A percentile compares a stretch with the other conserved stretches of the same genome.
Conservation (phyloP, 2,329 filamentous ascomycete species). For the Uncinocarpus reesii region DNA sequence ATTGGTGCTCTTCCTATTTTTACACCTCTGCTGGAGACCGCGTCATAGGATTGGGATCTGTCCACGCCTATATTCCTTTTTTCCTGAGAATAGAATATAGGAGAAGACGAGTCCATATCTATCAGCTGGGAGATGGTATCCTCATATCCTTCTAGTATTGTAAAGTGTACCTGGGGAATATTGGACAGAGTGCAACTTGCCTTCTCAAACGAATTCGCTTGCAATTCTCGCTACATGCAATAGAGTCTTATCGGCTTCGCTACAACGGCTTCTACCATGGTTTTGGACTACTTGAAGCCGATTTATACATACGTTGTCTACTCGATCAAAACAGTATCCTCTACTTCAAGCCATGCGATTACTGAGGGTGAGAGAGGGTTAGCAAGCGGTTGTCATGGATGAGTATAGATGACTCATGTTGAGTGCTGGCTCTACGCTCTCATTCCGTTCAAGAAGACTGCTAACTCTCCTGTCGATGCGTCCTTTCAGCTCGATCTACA, state of each 20-base stretch:
- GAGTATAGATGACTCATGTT: constrained; percentile 1
- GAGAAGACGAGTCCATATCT: neutral
- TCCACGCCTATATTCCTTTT: too few species aligned
- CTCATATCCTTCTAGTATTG: neutral
- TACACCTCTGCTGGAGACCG: constrained; percentile 3
- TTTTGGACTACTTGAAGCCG: neutral
- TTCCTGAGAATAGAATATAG: neutral
- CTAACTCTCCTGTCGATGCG: neutral
- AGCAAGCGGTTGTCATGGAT: neutral
- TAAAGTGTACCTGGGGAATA: neutral
- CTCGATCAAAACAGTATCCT: neutral
- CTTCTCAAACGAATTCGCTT: neutral
- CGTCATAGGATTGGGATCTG: neutral
- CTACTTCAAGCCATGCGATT: neutral
- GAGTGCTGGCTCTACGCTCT: too few species aligned
- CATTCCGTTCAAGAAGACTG: too few species aligned
- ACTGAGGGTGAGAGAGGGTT: neutral
- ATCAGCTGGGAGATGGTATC: constrained; percentile 6
- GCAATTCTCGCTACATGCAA: too few species aligned
- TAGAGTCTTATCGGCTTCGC: too few species aligned
- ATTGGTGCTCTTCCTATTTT: constrained; percentile 10
- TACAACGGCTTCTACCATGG: too few species aligned
- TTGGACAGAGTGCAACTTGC: neutral
- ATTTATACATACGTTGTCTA: neutral
- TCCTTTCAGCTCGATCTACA: too few species aligned